A percentile compares a stretch with the other conserved stretches of the same genome.
These are phyloP conservation scores for Amphichorda felina DNA, from an alignment of 2,329 filamentous ascomycete species.

Conservation along the genomic window DNA sequence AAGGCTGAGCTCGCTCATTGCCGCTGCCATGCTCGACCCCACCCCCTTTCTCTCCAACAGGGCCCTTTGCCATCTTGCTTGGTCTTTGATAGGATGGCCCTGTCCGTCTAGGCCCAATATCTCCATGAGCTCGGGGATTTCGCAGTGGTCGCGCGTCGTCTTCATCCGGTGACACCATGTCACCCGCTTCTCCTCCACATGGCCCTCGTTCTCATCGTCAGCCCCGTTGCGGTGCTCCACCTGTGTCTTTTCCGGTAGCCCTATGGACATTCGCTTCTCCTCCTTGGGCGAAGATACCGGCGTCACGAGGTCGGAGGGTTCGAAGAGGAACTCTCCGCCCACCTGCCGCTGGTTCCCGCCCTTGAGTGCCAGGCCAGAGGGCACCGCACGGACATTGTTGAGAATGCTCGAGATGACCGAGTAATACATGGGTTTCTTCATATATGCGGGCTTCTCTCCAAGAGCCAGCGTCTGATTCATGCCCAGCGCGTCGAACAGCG, in stretches of 20 bases:
- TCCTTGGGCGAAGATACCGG: constrained; percentile 31
- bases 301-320: constrained; percentile 33
- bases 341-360: constrained; percentile 57
- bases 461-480: constrained; percentile 54
- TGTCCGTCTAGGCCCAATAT: constrained; percentile 44
- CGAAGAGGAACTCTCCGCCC: constrained; percentile 71
- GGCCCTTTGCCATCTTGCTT: constrained; percentile 34
- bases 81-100: constrained; percentile 22
- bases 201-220: constrained; percentile 13
- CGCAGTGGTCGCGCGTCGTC: constrained; percentile 66
- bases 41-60: constrained; percentile 38
- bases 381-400: constrained; percentile 48
- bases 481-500: constrained; percentile 54
- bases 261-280: constrained; percentile 11
- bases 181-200: constrained; percentile 43
- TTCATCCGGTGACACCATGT: constrained; percentile 78
- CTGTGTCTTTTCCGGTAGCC: constrained; percentile 7
- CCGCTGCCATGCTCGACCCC: constrained; percentile 35
- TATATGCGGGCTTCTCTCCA: constrained; percentile 52
- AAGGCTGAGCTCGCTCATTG: constrained; percentile 30
- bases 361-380: constrained; percentile 45
- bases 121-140: constrained; percentile 54
- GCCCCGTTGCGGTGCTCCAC: constrained; percentile 3
- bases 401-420: constrained; percentile 38
- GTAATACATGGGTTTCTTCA: constrained; percentile 40